Percentiles rank a stretch among this genome's conserved stretches.
phyloP scores from a whole-genome alignment of 352 stramenopile species.

The Elongisporangium anandrum region DNA sequence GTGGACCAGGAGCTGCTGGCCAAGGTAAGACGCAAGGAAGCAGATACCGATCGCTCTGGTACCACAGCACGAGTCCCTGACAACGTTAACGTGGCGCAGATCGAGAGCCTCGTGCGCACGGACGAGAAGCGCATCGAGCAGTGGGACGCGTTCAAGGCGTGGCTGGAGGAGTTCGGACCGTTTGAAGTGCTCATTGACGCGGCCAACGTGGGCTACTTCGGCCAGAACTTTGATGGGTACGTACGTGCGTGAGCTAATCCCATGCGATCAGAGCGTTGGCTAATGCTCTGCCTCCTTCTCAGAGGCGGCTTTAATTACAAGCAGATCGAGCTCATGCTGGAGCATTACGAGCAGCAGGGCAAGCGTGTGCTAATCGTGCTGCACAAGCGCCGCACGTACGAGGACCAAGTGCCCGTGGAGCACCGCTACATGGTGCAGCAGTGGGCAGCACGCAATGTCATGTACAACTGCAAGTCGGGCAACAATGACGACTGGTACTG shows the following conservation, averaged over 20 bases:
- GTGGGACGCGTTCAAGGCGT: constrained; percentile 84
- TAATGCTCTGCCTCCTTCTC: constrained; percentile 7
- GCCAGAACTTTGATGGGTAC: constrained; percentile 94
- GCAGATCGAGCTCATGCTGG: constrained; percentile 94
- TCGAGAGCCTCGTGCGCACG: constrained; percentile 74
- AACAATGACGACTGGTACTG: constrained; percentile 99
- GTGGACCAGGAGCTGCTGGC: constrained; percentile 41
- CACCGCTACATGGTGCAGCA: constrained; percentile 61
- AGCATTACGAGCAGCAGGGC: constrained; percentile 83
- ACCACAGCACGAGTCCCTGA: too few relatives aligned
- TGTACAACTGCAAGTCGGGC: constrained; percentile 92
- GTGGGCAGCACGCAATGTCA: constrained; percentile 67
- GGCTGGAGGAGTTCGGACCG: constrained; percentile 56
- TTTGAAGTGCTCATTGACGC: constrained; percentile 96
- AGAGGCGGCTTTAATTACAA: constrained; percentile 92
- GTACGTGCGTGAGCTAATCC: constrained; percentile 23
- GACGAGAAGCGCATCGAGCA: constrained; percentile 65
- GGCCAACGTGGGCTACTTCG: constrained; percentile 98
- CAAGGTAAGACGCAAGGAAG: constrained; percentile 34
- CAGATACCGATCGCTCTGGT: neutral
- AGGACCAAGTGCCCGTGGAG: constrained; percentile 80
- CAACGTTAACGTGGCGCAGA: constrained; percentile 20
- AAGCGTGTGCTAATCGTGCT: constrained; percentile 94
- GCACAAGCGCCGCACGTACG: constrained; percentile 92
- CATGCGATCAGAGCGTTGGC: neutral